Evolutionary conservation across 139 green algal species (phyloP).

Genomic region (Tetradesmus lagerheimii): DNA sequence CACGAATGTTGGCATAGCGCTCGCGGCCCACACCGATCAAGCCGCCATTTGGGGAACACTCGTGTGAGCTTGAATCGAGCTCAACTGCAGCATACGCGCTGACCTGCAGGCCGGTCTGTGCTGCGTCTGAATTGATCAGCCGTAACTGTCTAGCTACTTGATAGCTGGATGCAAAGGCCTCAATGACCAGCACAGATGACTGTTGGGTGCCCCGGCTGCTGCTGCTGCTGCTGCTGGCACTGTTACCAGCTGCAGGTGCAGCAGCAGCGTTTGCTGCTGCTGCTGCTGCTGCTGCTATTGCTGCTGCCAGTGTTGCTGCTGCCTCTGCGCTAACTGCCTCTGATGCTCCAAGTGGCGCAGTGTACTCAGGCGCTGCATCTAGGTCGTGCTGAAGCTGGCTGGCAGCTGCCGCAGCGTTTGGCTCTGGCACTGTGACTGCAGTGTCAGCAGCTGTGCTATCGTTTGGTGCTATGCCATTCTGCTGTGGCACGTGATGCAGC

Average conservation of each 20-base stretch:
- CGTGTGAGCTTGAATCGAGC: not conserved
- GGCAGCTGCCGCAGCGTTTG: not conserved
- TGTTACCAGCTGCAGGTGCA: no score
- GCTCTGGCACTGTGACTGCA: not conserved
- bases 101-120: not conserved
- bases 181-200: not conserved
- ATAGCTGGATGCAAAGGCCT: not conserved
- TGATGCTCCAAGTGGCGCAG: not conserved
- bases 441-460: not conserved
- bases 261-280: not conserved
- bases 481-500: not conserved
- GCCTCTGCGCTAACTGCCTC: not conserved
- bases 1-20: not conserved
- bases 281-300: not conserved
- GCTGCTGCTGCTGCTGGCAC: not conserved
- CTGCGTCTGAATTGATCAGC: not conserved
- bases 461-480: not conserved
- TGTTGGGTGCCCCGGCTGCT: not conserved
- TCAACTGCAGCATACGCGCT: conserved; percentile 23
- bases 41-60: not conserved
- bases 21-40: not conserved
- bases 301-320: not conserved
- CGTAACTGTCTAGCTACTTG: not conserved
- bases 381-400: not conserved
- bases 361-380: no score